phyloP scores from a whole-genome alignment of 148 eudicot genomes.

The Selenicereus undatus region DNA sequence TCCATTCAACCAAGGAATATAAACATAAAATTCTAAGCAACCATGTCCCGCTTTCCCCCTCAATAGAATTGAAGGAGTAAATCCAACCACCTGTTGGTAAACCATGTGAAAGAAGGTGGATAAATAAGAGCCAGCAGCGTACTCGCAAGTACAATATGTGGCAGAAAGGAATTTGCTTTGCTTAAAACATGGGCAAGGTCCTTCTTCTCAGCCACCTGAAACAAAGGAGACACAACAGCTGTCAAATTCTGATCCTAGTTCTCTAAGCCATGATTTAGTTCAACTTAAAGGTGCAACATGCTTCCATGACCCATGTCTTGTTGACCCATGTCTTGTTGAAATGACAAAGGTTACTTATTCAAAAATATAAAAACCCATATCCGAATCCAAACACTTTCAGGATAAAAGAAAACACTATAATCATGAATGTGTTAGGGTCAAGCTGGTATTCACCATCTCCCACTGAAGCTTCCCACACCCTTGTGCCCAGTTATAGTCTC shows the following conservation, averaged over 20 bases:
- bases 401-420: background rate
- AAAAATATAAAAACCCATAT: background rate
- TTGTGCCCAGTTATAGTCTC: background rate
- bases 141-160: constrained; percentile 82
- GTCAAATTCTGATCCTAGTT: constrained; percentile 20
- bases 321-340: background rate
- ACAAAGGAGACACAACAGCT: constrained; percentile 11
- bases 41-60: constrained; percentile 7
- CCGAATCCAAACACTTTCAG: background rate
- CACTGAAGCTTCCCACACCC: background rate
- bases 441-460: background rate
- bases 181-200: constrained; percentile 53
- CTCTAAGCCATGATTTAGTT: background rate
- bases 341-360: background rate
- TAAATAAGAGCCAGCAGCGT: constrained; percentile 82
- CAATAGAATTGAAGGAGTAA: background rate
- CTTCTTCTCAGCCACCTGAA: constrained; percentile 42
- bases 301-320: background rate
- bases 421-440: background rate
- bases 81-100: constrained; percentile 74
- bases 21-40: background rate
- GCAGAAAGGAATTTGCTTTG: constrained; percentile 75
- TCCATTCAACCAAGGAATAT: constrained; percentile 1
- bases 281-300: background rate
- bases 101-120: constrained; percentile 98